Conservation (phyloP, 2,329 filamentous ascomycete genomes). For the Xylariaceae sp. region DNA sequence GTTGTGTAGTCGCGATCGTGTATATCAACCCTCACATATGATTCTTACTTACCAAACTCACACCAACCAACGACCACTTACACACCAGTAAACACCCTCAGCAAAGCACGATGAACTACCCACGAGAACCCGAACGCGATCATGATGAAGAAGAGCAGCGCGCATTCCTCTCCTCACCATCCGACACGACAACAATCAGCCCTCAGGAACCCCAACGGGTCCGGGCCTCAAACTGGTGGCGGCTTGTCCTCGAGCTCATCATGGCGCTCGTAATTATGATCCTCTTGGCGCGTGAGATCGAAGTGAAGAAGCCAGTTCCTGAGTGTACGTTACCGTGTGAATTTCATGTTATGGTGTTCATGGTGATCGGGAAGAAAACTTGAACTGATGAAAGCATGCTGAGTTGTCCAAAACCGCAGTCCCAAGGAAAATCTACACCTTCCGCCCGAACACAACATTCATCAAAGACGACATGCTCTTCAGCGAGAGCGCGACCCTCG, state of each 20-base stretch:
- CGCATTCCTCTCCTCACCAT: neutral
- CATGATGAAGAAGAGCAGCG: neutral
- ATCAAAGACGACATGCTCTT: slow-evolving; percentile 35
- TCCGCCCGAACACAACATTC: slow-evolving; percentile 30
- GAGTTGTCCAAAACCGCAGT: slow-evolving; percentile 21
- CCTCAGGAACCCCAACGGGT: too few species aligned
- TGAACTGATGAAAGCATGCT: neutral
- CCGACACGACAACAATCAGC: neutral
- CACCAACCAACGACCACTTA: too few species aligned
- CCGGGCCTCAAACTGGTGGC: slow-evolving; percentile 17
- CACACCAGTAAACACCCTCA: too few species aligned
- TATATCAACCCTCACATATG: too few species aligned
- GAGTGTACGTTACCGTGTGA: slow-evolving; percentile 24
- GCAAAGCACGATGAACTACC: too few species aligned
- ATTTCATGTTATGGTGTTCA: neutral
- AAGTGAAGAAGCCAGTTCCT: slow-evolving; percentile 29
- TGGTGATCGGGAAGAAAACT: neutral
- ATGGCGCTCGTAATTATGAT: slow-evolving; percentile 30
- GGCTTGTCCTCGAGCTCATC: slow-evolving; percentile 28
- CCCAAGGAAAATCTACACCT: slow-evolving; percentile 34
- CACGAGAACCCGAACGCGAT: too few species aligned
- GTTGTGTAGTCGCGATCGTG: too few species aligned
- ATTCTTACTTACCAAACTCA: too few species aligned
- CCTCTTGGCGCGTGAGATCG: slow-evolving; percentile 23
- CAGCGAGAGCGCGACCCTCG: slow-evolving; percentile 30